A percentile compares a stretch with the other conserved stretches of the same genome.
These are phyloP conservation scores for barley (Hordeum vulgare) DNA, from an alignment of 176 grass and related monocot species.

Conservation along the genomic window DNA sequence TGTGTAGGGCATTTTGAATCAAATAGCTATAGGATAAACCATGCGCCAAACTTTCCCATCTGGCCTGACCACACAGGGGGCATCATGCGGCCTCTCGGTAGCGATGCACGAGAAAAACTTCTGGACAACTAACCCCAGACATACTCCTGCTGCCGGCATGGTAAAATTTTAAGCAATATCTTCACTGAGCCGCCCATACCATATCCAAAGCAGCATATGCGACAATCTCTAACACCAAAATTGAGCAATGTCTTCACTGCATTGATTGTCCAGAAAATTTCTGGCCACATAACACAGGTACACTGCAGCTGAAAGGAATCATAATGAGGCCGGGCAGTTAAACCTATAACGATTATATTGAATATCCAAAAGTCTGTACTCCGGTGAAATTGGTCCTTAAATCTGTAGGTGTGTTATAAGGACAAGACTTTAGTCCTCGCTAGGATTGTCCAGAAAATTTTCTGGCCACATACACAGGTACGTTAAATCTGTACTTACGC, in stretches of 20 bases:
- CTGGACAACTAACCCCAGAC: too few relatives aligned
- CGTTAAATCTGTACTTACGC: background rate
- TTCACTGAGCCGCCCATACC: background rate
- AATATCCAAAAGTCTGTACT: background rate
- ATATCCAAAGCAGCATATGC: background rate
- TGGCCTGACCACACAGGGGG: background rate
- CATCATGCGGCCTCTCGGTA: constrained; percentile 1
- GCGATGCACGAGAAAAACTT: background rate
- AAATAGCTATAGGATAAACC: background rate
- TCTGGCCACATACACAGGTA: too few relatives aligned
- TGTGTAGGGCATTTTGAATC: background rate
- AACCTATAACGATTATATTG: background rate
- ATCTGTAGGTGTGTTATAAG: background rate
- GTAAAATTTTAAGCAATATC: background rate
- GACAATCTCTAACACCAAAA: background rate
- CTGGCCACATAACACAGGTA: too few relatives aligned
- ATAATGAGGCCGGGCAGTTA: too few relatives aligned
- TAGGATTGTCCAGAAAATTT: too few relatives aligned
- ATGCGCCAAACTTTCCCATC: background rate
- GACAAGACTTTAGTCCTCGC: too few relatives aligned
- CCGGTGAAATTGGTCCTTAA: background rate
- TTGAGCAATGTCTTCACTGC: background rate
- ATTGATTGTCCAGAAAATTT: background rate
- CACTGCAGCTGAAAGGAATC: too few relatives aligned
- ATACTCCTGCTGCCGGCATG: background rate